Percentiles rank a stretch among this genome's conserved stretches.
Conservation (phyloP, 179 eudicot species). For the Patellifolia procumbens region DNA sequence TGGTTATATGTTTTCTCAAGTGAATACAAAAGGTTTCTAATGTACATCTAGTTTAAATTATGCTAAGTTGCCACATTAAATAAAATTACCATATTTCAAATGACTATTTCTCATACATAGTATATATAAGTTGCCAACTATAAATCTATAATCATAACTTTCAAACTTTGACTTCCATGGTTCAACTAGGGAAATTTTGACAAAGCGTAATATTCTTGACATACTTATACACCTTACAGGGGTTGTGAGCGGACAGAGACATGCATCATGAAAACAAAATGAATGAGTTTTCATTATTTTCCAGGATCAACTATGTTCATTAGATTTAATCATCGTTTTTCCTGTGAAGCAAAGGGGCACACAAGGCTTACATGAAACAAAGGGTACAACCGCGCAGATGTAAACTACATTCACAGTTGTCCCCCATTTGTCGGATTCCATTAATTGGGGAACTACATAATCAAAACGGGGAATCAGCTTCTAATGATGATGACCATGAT, state of each 20-base stretch:
- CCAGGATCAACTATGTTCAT: slow-evolving; percentile 8
- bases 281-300: slow-evolving; percentile 6
- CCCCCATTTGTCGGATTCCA: neutral
- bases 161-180: no score
- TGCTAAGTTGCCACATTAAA: no score
- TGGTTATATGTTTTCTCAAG: no score
- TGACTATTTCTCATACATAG: no score
- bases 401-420: neutral
- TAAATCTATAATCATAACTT: no score
- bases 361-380: neutral
- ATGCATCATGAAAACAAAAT: neutral
- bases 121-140: no score
- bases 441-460: neutral
- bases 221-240: neutral
- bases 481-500: slow-evolving; percentile 60
- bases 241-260: neutral
- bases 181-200: no score
- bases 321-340: neutral
- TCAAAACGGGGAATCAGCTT: neutral
- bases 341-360: slow-evolving; percentile 7
- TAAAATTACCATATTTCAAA: no score
- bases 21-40: no score
- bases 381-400: neutral
- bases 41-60: no score
- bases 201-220: neutral